Evolutionary conservation across 2,329 filamentous ascomycete species (phyloP), one percentile per base, ranked within the genome.

Genomic region (Aspergillus quadrilineatus): DNA sequence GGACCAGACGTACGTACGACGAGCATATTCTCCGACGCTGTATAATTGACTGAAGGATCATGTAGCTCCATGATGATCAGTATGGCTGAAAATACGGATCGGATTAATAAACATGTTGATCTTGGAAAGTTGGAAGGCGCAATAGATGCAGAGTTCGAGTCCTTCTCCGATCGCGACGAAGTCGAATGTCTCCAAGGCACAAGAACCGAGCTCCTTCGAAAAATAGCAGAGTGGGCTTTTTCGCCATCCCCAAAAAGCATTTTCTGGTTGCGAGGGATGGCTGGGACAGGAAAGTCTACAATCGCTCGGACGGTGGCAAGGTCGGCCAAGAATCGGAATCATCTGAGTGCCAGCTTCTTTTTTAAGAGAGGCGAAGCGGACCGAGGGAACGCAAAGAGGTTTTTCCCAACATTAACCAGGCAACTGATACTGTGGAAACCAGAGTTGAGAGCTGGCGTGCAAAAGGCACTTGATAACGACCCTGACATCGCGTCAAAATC

Each of bases 361-460:
- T 81, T 80, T 63, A 77, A 77, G 51, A 72, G 67, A 57, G 76
- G 73, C 1, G 75, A 77, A 48, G 65, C 61, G 3, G 74, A 79
- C 58, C 69, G 73, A 28, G 69, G 72, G 1, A 69, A 67, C 43
- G 68, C 70, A 1, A 60, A 60, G 4, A 69, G 65, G 47, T 67
- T 81, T 37, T 70, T 81, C 14, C 65, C 75, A 0, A 80, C 77
- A 0, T 63, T 67, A 10, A 17, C n/a, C 10, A 44, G 34, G 7
- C 63, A 66, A 46, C 29, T 81, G 30, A 70, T 73, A 0, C 17
- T 22, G 0, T 60, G 58, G 6, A 53, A 72, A 8, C 72, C 74
- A 4, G 41, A 53, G 4, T 42, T 77, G 1, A 66, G 37, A 4
- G 4, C 50, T 44, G 32, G 39, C 22, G 48, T 71, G 4, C 39